phyloP scores from a whole-genome alignment of 306 rosid species.

The Fragaria ananassa region DNA sequence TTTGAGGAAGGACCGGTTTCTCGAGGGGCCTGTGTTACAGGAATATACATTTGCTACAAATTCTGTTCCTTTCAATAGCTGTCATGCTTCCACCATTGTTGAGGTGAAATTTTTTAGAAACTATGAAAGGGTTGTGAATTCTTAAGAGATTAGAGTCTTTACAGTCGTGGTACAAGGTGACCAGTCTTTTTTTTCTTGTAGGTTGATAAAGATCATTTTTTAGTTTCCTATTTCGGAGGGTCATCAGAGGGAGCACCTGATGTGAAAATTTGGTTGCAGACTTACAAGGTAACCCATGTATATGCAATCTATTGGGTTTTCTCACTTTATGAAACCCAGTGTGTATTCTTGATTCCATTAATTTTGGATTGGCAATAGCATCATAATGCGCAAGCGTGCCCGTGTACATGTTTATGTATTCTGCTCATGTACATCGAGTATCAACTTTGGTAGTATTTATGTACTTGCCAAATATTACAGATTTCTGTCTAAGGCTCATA shows the following conservation, averaged over 20 bases:
- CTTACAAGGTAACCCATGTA: slow-evolving; percentile 45
- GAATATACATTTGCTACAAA: slow-evolving; percentile 61
- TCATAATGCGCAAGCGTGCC: not conserved
- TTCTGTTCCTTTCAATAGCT: slow-evolving; percentile 67
- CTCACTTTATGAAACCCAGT: not conserved
- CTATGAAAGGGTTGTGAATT: not conserved
- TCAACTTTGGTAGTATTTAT: not conserved
- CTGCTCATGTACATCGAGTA: not conserved
- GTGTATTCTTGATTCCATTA: not conserved
- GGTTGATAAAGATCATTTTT: slow-evolving; percentile 70
- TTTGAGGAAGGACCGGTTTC: slow-evolving; percentile 31
- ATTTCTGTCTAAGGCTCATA: not conserved
- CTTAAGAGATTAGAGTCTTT: not conserved
- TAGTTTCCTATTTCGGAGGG: slow-evolving; percentile 88
- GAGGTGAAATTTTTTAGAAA: slow-evolving; percentile 46
- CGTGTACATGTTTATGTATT: not conserved
- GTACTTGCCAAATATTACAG: not conserved
- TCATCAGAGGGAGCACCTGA: slow-evolving; percentile 72
- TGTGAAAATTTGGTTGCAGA: slow-evolving; percentile 90
- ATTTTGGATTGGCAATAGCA: not conserved
- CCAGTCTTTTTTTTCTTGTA: slow-evolving; percentile 30
- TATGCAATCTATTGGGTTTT: not conserved
- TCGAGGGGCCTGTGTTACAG: slow-evolving; percentile 48
- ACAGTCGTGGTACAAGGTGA: not conserved
- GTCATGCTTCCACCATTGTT: slow-evolving; percentile 95